Base-by-base conservation (phyloP, 2,329 filamentous ascomycete genomes). In the Phyllosticta ampelicida region DNA sequence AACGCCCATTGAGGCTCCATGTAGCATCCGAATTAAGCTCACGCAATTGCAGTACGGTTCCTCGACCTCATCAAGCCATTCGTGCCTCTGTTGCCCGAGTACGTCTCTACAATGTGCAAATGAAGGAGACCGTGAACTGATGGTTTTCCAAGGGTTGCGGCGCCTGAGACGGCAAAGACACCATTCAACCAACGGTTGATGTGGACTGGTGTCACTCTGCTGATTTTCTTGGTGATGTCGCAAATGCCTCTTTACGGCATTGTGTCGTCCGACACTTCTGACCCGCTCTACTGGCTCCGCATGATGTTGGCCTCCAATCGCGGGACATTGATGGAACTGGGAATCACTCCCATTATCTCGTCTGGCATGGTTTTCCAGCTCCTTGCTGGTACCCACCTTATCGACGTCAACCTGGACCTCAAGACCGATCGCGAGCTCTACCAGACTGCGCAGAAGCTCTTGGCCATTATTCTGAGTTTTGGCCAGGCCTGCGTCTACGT, bases 321-420 rank as follows among this genome's bases (percentile, higher is more conserved):
- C 71, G 91, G 91, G 76, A 96, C 91, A 23, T 75, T 96, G 74
- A 96, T 96, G 91, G 91, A 96, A 73, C 73, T 96, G 79, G 90
- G 91, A 80, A 79, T 97, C 68, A 96, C 94, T 21, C 95, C 95
- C 68, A 99, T 99, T 77, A 97, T 99, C 78, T 96, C 94, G 61
- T 97, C 94, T 44, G 94, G 94, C 77, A 99, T 99, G 94, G 90
- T 99, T 71, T 99, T 99, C 85, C 94, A 99, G 86, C 91, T 99
- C 71, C 89, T 99, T 65, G 94, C 94, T 71, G 94, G 94, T 73
- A 99, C 94, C 75, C 94, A 99, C 83, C 87, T 97, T 80, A 97
- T 99, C 77, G 94, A 99, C 75, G 92, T 99, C 81, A 97, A 99
- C 84, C 89, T 99, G 70, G 94, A 99, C 82, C 86, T 97, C 77